Percentiles rank a stretch among this genome's conserved stretches.
These are phyloP conservation scores for Arachis hypogaea DNA, from an alignment of 306 rosid species.

Conservation along the genomic window DNA sequence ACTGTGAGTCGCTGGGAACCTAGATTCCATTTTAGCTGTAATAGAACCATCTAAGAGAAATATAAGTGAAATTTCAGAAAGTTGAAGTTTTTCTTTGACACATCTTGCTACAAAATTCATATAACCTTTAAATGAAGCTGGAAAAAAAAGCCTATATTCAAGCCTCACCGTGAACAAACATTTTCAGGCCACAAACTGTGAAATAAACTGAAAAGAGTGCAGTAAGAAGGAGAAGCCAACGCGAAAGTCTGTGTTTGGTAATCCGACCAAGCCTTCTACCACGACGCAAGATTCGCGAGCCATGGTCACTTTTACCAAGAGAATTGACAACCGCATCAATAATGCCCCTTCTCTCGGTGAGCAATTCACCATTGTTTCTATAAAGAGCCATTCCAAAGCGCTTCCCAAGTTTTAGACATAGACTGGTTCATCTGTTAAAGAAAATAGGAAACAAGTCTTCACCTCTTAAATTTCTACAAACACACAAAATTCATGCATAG, in stretches of 20 bases:
- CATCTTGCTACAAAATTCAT: conserved; percentile 1
- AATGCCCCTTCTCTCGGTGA: conserved; percentile 58
- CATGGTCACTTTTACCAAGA: conserved; percentile 43
- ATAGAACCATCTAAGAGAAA: conserved; percentile 19
- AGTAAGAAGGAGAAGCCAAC: conserved; percentile 52
- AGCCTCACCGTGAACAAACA: conserved; percentile 63
- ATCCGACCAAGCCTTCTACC: conserved; percentile 72
- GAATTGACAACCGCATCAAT: conserved; percentile 37
- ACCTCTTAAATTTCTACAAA: conserved; percentile 27
- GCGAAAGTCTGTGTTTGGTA: conserved; percentile 52
- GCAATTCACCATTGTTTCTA: conserved; percentile 53
- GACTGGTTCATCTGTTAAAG: conserved; percentile 47
- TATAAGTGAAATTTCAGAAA: conserved; percentile 21
- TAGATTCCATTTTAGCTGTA: conserved; percentile 61
- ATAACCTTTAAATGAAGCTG: conserved; percentile 20
- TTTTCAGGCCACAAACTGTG: conserved; percentile 59
- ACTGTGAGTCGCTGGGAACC: conserved; percentile 26
- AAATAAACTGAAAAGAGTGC: conserved; percentile 55
- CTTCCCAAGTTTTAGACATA: conserved; percentile 41
- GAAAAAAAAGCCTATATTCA: conserved; percentile 22
- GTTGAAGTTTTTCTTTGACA: conserved; percentile 2
- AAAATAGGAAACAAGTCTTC: conserved; percentile 1
- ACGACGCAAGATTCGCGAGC: conserved; percentile 60
- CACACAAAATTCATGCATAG: conserved; percentile 23
- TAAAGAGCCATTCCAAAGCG: conserved; percentile 53